Conservation (phyloP, 2,329 filamentous ascomycete genomes). For the Talaromyces sp. region DNA sequence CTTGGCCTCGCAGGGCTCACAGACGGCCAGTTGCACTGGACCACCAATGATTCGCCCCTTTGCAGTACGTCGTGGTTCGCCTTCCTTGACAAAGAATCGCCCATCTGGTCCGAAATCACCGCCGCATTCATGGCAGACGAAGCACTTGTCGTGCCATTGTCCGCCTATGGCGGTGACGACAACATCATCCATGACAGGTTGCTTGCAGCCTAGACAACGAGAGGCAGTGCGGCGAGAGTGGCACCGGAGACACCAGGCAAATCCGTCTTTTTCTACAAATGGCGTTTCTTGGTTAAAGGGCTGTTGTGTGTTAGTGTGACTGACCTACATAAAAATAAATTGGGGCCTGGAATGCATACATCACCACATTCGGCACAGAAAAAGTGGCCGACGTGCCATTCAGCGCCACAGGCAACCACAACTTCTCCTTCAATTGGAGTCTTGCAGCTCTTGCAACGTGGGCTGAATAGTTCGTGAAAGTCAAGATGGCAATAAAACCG, state of each 20-base stretch:
- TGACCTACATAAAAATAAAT: no score
- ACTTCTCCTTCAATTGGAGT: conserved; percentile 96
- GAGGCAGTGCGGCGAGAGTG: conserved; percentile 87
- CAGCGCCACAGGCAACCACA: conserved; percentile 84
- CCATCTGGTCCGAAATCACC: conserved; percentile 55
- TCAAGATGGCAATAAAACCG: conserved; percentile 98
- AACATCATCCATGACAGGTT: conserved; percentile 79
- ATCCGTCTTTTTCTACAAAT: conserved; percentile 96
- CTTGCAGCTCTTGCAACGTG: conserved; percentile 90
- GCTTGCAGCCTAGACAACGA: conserved; percentile 80
- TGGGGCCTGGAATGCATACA: conserved; percentile 26
- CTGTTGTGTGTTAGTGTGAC: conserved; percentile 18
- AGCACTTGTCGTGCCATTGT: conserved; percentile 93
- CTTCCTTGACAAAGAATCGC: conserved; percentile 56
- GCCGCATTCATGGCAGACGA: conserved; percentile 68
- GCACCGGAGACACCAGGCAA: conserved; percentile 92
- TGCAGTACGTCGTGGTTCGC: conserved; percentile 40
- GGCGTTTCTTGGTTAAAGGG: conserved; percentile 60
- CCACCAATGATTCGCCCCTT: conserved; percentile 43
- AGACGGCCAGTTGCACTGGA: conserved; percentile 53
- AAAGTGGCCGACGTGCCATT: conserved; percentile 97
- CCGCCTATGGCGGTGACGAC: conserved; percentile 83
- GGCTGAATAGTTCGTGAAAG: conserved; percentile 91
- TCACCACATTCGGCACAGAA: conserved; percentile 99
- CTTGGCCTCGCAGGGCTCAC: conserved; percentile 56